These are phyloP conservation scores for Suillus weaverae DNA, from an alignment of 768 basidiomycete genomes.

Conservation along the genomic window DNA sequence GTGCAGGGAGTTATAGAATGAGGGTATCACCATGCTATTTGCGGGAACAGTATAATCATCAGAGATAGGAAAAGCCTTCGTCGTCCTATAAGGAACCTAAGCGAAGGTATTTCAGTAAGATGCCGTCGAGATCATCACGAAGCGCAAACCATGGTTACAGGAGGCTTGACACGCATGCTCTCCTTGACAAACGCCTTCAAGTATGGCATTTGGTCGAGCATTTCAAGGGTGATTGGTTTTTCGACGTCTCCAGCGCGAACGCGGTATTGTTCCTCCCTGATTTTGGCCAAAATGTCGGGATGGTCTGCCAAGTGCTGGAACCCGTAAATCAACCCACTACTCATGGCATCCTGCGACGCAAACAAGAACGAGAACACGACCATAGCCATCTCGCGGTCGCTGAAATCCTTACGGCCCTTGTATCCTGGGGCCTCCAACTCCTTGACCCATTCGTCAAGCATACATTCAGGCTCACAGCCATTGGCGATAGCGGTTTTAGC, in stretches of 20 bases:
- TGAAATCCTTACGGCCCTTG: constrained; percentile 86
- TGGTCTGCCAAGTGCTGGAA: constrained; percentile 97
- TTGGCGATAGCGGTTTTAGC: constrained; percentile 82
- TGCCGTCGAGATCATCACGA: background rate
- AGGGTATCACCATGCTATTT: constrained; percentile 92
- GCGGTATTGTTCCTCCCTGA: constrained; percentile 86
- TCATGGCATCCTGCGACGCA: constrained; percentile 98
- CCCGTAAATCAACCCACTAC: constrained; percentile 90
- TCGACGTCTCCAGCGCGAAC: constrained; percentile 79
- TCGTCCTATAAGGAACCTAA: constrained; percentile 91
- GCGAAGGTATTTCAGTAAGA: constrained; percentile 14
- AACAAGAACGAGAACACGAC: constrained; percentile 96
- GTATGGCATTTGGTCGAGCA: constrained; percentile 92
- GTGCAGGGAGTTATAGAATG: constrained; percentile 90
- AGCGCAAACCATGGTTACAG: constrained; percentile 84
- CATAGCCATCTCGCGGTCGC: constrained; percentile 94
- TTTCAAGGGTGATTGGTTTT: constrained; percentile 78
- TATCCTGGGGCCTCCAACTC: constrained; percentile 60
- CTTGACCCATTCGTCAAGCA: constrained; percentile 91
- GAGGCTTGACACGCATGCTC: constrained; percentile 86
- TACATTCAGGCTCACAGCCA: constrained; percentile 80
- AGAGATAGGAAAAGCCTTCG: constrained; percentile 88
- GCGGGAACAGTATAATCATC: constrained; percentile 90
- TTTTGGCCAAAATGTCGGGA: constrained; percentile 84
- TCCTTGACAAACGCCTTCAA: constrained; percentile 92